A percentile compares a stretch with the other conserved stretches of the same genome.
phyloP scores from a whole-genome alignment of 2,329 filamentous ascomycete species.

The Pseudopithomyces chartarum region DNA sequence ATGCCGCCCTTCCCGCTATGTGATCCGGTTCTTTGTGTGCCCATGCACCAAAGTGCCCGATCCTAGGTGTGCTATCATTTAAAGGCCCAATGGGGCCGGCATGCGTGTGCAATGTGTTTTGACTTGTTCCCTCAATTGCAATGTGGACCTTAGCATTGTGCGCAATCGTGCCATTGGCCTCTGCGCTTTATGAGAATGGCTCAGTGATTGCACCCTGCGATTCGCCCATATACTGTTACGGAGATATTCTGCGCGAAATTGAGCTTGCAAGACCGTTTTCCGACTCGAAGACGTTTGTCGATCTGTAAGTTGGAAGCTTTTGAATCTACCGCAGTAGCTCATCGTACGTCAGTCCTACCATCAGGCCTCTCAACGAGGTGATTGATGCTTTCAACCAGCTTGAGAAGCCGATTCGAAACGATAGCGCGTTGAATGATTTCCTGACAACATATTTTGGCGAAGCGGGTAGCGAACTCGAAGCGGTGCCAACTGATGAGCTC shows the following conservation, averaged over 20 bases:
- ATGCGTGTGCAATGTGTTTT: neutral
- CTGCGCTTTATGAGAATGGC: slow-evolving; percentile 64
- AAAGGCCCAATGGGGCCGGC: neutral
- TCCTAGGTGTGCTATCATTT: neutral
- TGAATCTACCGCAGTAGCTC: neutral
- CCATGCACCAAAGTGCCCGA: slow-evolving; percentile 2
- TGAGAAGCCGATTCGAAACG: slow-evolving; percentile 65
- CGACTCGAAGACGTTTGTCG: slow-evolving; percentile 74
- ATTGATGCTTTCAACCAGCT: slow-evolving; percentile 65
- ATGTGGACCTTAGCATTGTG: slow-evolving; percentile 18
- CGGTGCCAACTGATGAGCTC: slow-evolving; percentile 58
- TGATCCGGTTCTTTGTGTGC: slow-evolving; percentile 7
- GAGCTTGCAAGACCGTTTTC: slow-evolving; percentile 67
- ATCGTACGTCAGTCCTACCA: slow-evolving; percentile 60
- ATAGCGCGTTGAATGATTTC: slow-evolving; percentile 66
- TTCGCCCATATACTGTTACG: slow-evolving; percentile 70
- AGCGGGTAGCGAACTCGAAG: slow-evolving; percentile 66
- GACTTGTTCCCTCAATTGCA: neutral
- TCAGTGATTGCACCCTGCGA: slow-evolving; percentile 67
- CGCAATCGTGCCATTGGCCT: slow-evolving; percentile 27
- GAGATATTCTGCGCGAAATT: slow-evolving; percentile 65
- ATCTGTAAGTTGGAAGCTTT: slow-evolving; percentile 43
- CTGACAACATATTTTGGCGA: slow-evolving; percentile 66
- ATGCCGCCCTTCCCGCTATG: slow-evolving; percentile 1
- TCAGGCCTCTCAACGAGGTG: slow-evolving; percentile 63